A percentile compares a stretch with the other conserved stretches of the same genome.
phyloP scores from a whole-genome alignment of 2,329 filamentous ascomycete species.

The Gnomoniopsis smithogilvyi region DNA sequence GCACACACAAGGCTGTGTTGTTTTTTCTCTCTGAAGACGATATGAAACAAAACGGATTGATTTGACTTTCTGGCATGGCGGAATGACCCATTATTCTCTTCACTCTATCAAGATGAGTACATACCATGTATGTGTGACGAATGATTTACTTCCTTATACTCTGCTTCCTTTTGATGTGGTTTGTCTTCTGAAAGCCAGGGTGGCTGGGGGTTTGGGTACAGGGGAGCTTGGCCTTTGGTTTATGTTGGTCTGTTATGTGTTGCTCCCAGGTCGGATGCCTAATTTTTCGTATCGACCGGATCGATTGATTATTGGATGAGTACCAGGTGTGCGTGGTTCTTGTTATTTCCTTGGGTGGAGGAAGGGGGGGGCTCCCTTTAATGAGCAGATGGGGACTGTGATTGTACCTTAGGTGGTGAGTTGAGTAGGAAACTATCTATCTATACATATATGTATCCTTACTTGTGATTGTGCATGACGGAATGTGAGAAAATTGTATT shows the following conservation, averaged over 20 bases:
- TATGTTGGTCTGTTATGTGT: background rate
- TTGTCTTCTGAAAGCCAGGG: no score
- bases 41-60: background rate
- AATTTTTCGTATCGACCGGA: background rate
- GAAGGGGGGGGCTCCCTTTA: no score
- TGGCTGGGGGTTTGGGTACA: no score
- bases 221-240: background rate
- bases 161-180: background rate
- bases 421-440: background rate
- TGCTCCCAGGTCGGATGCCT: background rate
- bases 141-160: background rate
- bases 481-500: no score
- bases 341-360: no score
- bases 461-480: background rate
- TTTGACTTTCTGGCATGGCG: background rate
- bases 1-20: background rate
- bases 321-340: no score
- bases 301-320: background rate
- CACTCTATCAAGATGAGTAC: background rate
- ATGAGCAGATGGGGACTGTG: no score
- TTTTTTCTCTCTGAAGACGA: background rate
- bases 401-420: background rate
- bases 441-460: no score
- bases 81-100: background rate
- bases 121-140: background rate